phyloP scores from a whole-genome alignment of 1,284 basidiomycete genomes.

The Pyrrhoderma noxium region DNA sequence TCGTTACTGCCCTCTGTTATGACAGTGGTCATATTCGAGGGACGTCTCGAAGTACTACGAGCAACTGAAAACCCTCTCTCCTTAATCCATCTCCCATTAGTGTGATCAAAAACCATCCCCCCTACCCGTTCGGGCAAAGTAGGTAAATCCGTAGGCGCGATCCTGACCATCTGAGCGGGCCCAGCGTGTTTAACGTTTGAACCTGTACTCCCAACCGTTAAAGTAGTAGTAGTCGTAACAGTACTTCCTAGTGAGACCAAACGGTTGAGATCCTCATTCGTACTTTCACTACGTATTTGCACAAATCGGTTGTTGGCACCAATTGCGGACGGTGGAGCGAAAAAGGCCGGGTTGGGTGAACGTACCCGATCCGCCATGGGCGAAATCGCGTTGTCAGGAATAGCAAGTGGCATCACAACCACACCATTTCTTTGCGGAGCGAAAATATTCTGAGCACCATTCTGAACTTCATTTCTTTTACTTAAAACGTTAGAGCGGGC shows the following conservation, averaged over 20 bases:
- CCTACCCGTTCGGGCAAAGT: constrained; percentile 71
- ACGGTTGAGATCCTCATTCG: constrained; percentile 71
- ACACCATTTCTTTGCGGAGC: background rate
- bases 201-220: constrained; percentile 60
- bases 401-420: constrained; percentile 12
- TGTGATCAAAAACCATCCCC: constrained; percentile 79
- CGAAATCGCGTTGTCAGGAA: constrained; percentile 4
- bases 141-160: constrained; percentile 74
- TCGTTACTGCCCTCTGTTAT: constrained; percentile 29
- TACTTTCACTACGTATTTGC: constrained; percentile 41
- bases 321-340: constrained; percentile 13
- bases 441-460: background rate
- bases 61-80: constrained; percentile 30
- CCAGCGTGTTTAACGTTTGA: constrained; percentile 83
- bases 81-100: constrained; percentile 79
- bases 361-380: constrained; percentile 12
- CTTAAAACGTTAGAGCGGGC: background rate
- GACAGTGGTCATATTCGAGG: constrained; percentile 7
- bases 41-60: background rate
- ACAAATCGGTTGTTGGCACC: constrained; percentile 33
- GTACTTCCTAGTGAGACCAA: constrained; percentile 77
- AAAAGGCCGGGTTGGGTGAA: constrained; percentile 17
- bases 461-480: background rate
- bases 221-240: constrained; percentile 62
- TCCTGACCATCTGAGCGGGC: constrained; percentile 65